Evolutionary conservation across 2,329 filamentous ascomycete genomes (phyloP), one percentile per base, ranked within the genome.

Genomic region (Coniella lustricola): DNA sequence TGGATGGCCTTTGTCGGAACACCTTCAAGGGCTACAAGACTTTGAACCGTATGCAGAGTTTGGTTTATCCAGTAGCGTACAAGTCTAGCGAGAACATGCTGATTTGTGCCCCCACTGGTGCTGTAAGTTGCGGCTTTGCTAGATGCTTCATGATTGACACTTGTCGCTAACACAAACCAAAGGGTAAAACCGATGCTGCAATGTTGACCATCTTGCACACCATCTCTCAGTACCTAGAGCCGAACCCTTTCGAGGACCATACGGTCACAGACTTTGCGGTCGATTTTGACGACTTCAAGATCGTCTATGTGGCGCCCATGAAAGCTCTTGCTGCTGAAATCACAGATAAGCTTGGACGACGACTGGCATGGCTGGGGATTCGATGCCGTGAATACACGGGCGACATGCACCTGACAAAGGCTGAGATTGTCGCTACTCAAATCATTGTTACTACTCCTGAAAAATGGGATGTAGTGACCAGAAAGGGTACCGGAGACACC

Each of bases 261-360:
- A 71, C 81, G 46, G 82, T 85, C 1, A 82, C 76, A 0, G 86
- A 95, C 34, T 96, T 96, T 61, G 79, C 78, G 1, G 87, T 95
- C n/a, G 77, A 85, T 50, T 71, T 81, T 0, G 86, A 95, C 45
- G 88, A 95, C 58, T 96, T 97, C 76, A 97, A 98, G 68, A 91
- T 98, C 58, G 90, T 98, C 49, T 98, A 98, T 59, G 93, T 98
- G 35, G 93, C 94, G 1, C 94, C 93, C 0, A 98, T 98, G 94
- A 98, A 98, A 67, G 94, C 93, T 1, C 74, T 98, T 16, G 94
- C 94, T 4, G 93, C 94, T 7, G 93, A 98, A 68, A 86, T 98
- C 35, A 97, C 93, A 0, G 88, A 90, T 32, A 98, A 98, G 69
- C 74, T 98, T 3, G 87, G 90, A 40, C 95, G 89, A 64, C 83